A percentile compares a stretch with the other conserved stretches of the same genome.
phyloP scores from a whole-genome alignment of 805 yeast genomes.

The Metschnikowia drakensbergensis region DNA sequence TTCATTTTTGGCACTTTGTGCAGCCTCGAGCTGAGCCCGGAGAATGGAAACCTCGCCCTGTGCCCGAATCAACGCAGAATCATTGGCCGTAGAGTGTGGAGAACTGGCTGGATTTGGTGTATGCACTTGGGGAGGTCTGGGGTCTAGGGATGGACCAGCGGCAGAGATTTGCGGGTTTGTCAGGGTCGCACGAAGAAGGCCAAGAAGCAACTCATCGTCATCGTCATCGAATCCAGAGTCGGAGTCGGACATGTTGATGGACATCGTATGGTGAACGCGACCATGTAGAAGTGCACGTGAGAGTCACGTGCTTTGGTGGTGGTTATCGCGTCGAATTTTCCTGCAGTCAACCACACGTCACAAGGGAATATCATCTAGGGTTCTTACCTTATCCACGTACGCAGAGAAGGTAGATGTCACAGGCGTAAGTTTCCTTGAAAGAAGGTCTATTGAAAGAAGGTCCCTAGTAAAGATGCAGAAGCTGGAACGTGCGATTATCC shows the following conservation, averaged over 20 bases:
- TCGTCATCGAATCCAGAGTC: slow-evolving; percentile 34
- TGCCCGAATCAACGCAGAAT: slow-evolving; percentile 42
- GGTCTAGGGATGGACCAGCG: background rate
- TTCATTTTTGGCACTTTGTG: slow-evolving; percentile 37
- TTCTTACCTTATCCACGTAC: too few relatives aligned
- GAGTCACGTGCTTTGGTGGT: background rate
- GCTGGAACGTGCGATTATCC: too few relatives aligned
- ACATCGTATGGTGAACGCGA: background rate
- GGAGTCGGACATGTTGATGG: background rate
- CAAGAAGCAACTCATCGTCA: slow-evolving; percentile 45
- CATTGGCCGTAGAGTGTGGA: background rate
- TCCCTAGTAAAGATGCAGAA: too few relatives aligned
- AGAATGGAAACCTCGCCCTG: slow-evolving; percentile 81
- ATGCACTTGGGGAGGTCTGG: background rate
- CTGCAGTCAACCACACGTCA: background rate
- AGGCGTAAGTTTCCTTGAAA: too few relatives aligned
- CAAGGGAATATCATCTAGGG: too few relatives aligned
- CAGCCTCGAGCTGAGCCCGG: slow-evolving; percentile 55
- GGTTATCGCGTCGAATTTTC: background rate
- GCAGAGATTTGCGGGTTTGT: slow-evolving; percentile 7
- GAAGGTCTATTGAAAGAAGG: too few relatives aligned
- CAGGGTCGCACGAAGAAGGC: slow-evolving; percentile 43
- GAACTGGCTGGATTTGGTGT: slow-evolving; percentile 5
- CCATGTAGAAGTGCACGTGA: background rate
- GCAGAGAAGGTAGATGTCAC: too few relatives aligned